Conservation (phyloP, 192 early-diverging fungal genomes). For the Gonapodya prolifera region DNA sequence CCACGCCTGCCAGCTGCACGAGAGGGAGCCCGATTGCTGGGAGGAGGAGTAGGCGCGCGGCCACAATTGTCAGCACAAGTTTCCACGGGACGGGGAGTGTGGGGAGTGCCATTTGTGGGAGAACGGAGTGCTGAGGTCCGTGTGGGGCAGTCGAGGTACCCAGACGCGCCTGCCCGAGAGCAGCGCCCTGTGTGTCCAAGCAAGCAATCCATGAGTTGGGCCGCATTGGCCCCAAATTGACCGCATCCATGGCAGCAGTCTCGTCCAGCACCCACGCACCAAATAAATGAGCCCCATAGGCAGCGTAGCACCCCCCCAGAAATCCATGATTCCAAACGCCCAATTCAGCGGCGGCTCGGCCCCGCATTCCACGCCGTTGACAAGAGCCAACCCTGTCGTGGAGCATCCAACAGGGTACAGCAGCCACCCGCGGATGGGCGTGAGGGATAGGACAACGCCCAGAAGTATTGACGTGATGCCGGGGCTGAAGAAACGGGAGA, state of each 20-base stretch:
- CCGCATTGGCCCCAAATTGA: background rate
- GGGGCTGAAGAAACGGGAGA: background rate
- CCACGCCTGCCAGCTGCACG: background rate
- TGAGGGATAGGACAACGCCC: background rate
- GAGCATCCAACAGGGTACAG: background rate
- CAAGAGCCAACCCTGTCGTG: background rate
- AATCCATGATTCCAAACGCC: background rate
- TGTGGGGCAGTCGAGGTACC: background rate
- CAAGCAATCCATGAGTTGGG: background rate
- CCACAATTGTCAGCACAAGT: background rate
- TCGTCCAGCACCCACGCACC: too few relatives aligned
- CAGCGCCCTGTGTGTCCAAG: background rate
- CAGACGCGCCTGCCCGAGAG: background rate
- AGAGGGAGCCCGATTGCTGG: background rate
- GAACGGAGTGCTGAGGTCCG: background rate
- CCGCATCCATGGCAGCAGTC: background rate
- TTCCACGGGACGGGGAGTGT: background rate
- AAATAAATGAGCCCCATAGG: background rate
- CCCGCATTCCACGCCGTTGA: background rate
- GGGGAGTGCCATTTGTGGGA: background rate
- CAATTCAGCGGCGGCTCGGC: background rate
- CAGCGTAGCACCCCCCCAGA: background rate
- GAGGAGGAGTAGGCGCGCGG: background rate
- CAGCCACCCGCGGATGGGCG: background rate
- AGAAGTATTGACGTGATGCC: background rate